Conservation (phyloP, 2,329 filamentous ascomycete species). For the Aspergillus tanneri region DNA sequence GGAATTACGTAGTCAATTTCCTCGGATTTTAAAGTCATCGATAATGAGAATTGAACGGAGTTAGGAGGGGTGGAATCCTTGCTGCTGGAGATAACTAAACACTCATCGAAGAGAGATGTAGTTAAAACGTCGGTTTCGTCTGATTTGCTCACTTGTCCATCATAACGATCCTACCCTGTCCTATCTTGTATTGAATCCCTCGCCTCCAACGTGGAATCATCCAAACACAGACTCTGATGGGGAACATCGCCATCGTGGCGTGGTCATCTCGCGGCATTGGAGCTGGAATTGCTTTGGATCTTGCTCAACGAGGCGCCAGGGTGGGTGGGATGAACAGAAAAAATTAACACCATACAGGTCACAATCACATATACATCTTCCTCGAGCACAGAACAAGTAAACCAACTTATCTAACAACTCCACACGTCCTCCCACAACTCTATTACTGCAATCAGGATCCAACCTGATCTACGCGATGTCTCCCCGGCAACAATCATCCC, state of each 20-base stretch:
- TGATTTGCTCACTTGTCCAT: too few relatives aligned
- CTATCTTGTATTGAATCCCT: too few relatives aligned
- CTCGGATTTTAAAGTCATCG: too few relatives aligned
- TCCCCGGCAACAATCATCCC: neutral
- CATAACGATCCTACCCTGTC: too few relatives aligned
- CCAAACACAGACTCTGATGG: neutral
- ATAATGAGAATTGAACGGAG: too few relatives aligned
- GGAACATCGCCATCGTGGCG: slow-evolving; percentile 8
- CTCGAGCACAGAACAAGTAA: neutral
- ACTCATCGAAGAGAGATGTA: too few relatives aligned
- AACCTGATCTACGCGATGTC: slow-evolving; percentile 3
- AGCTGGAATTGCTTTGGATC: neutral
- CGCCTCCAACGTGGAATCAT: neutral
- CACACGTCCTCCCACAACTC: neutral
- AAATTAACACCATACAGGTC: neutral
- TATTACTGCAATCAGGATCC: neutral
- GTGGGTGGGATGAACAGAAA: neutral
- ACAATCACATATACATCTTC: slow-evolving; percentile 1
- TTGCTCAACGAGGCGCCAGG: slow-evolving; percentile 5
- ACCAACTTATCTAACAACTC: neutral
- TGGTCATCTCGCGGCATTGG: slow-evolving; percentile 10
- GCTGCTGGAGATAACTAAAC: too few relatives aligned
- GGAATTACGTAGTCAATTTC: too few relatives aligned
- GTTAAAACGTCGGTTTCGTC: too few relatives aligned
- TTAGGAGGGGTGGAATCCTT: too few relatives aligned